Base-by-base conservation (phyloP, 257 asterid species). In the Craterostigma plantagineum region DNA sequence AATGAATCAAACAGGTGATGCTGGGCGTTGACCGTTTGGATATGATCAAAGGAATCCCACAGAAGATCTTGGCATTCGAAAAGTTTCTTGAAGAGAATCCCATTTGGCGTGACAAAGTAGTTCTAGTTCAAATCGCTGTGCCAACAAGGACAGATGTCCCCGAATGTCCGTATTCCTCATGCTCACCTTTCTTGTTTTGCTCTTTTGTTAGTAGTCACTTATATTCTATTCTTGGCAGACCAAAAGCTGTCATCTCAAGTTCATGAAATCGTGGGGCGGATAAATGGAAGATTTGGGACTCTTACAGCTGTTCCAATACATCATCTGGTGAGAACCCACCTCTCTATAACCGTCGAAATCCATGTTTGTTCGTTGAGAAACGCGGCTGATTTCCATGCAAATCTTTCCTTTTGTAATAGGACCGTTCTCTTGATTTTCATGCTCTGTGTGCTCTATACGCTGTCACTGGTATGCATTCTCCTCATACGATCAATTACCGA, bases 91-190 rank as follows among this genome's bases (percentile, higher is more conserved):
- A 86, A 66, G 96, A 86, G 73, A 86, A 86, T 57, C 84, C 92
- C 14, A 43, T 60, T 42, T 86, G 96, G 96, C 76, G 66, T 7
- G 92, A 77, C 68, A 81, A 77, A 64, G 92, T 86, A 33, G 94
- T 86, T 53, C 59, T 81, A 37, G 74, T 86, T 43, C 96, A 86
- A 73, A 81, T 86, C 58, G 96, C 92, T 34, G 96, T 86, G 37
- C 96, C 94, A 48, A 86, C 96, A 50, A 67, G 96, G 65, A 81
- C 94, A 6, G 96, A 86, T 61, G 92, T 86, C 57, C 91, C 96
- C 4, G 96, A 86, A 70, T 86, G 96, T 86, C 74, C 38, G 97
- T 63, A 61, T 64, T 59, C 57, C 50, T 43, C 45, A 40, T 65
- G 12, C 33, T 43, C 48, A 2, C 10, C 34, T 33, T n/a, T n/a